Base-by-base conservation (phyloP, 257 asterid genomes). In the Perilla frutescens region DNA sequence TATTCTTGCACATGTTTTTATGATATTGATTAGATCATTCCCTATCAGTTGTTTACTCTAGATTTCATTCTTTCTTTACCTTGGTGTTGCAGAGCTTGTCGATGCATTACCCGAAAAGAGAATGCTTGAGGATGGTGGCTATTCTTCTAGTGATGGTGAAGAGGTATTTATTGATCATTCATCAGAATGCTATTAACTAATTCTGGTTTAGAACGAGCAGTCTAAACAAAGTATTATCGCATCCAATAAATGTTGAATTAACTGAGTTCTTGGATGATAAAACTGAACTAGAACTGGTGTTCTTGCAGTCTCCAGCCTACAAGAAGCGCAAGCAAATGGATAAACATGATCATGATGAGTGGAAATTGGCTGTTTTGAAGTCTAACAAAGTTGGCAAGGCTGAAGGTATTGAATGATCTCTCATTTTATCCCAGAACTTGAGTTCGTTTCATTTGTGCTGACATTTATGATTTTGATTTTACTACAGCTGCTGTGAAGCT, bases 81-180 rank as follows among this genome's bases (percentile, higher is more conserved):
- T 26, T 29, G 39, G 40, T 0, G 11, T 6, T 61, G 65, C 90
- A 95, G 99, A 84, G 65, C 86, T 95, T 60, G 81, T 95, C n/a
- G 96, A 95, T 83, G 97, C 76, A 66, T 82, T 95, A 34, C 99
- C 98, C 55, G 96, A 85, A 41, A 95, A 92, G 71, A 79, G 97
- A 81, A 83, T 82, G 71, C 76, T 68, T 2, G 96, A 89, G 78
- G 98, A 95, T 64, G 98, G 96, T 48, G 89, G 96, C 76, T 78
- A 53, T 78, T 82, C 87, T 54, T 91, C 97, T 59, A 89, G 86
- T 72, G 96, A 87, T 34, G 86, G 77, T 1, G 95, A 83, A 14
- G 88, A 84, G 86, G 96, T 83, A 84, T 74, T 80, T 56, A 59
- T 13, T 53, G 4, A 26, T 26, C 41, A 47, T 29, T 13, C 51